Base-by-base conservation (phyloP, 345 rosid species). In the Gossypium longicalyx region DNA sequence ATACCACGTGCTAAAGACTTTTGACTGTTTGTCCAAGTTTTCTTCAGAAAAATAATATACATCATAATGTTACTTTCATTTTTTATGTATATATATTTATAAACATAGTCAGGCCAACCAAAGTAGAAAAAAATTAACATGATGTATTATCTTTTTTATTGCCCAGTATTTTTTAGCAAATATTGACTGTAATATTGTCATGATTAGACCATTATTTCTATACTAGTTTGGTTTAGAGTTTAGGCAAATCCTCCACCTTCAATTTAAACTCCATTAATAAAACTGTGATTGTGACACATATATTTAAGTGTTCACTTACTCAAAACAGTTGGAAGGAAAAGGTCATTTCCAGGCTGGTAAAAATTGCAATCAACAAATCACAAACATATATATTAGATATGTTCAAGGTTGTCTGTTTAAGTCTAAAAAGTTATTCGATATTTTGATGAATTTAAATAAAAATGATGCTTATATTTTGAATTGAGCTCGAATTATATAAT, bases 21-120 rank as follows among this genome's bases (percentile, higher is more conserved):
- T 3, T 48, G 20, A 12, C 29, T 29, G 29, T 15, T 9, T 49
- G 58, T 48, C 72, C 15, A 68, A 68, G 58, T 68, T 68, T 68
- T 47, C 19, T 48, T 48, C 43, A 22, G 0, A 22, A 68, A 45
- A 47, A 20, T 20, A 9, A 25, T 48, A 68, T 13, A 64, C n/a
- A 11, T 43, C 19, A 64, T 0, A 9, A 15, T 49, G 19, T 49
- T 68, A 19, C 43, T 48, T 48, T 49, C 57, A 7, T 34, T 34
- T 34, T 64, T 1, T 17, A 34, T 3, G 17, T 12, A 49, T 45
- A 54, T 53, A n/a, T 57, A 2, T 57, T 12, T 8, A 22, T 2
- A 57, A 9, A 25, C 27, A 10, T 59, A 27, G 72, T 68, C 72
- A 68, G 72, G 72, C 72, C 71, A 67, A 12, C 71, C 71, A 67